A percentile compares a stretch with the other conserved stretches of the same genome.
Evolutionary conservation across 305 asterid genomes (phyloP).

Genomic region (Fraxinus paxiana): DNA sequence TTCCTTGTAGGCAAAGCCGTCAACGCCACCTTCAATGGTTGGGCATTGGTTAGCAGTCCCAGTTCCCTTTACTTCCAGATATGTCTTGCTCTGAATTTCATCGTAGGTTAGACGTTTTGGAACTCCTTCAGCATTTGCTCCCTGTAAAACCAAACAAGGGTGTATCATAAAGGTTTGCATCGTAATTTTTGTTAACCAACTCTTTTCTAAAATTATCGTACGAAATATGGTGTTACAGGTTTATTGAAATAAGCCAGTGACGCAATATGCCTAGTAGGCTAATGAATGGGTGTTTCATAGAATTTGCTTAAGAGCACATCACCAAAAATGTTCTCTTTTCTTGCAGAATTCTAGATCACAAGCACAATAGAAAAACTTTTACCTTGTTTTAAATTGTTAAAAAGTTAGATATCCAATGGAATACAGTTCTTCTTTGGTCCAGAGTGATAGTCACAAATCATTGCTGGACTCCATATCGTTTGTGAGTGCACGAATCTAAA

Average conservation of each 20-base stretch:
- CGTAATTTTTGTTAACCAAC: background rate
- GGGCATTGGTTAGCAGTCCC: constrained; percentile 99
- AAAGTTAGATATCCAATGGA: background rate
- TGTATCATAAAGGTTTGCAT: no score
- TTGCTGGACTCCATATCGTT: background rate
- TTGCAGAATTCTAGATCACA: background rate
- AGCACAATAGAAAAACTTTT: background rate
- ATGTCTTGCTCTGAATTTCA: constrained; percentile 89
- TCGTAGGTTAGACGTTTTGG: constrained; percentile 75
- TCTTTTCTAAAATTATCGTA: no score
- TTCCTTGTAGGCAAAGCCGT: constrained; percentile 56
- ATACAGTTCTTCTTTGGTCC: background rate
- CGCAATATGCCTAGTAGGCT: background rate
- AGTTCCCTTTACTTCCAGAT: constrained; percentile 84
- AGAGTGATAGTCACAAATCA: background rate
- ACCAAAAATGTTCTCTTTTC: background rate
- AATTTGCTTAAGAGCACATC: background rate
- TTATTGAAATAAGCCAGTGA: background rate
- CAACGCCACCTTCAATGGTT: constrained; percentile 76
- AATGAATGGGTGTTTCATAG: no score
- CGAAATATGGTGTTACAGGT: background rate
- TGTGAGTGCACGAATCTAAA: background rate
- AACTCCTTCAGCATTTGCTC: constrained; percentile 74
- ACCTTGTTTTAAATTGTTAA: background rate
- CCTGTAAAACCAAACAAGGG: constrained; percentile 33